These are phyloP conservation scores for Plasmodium malariae DNA, from an alignment of 169 alveolate species.

Conservation along the genomic window DNA sequence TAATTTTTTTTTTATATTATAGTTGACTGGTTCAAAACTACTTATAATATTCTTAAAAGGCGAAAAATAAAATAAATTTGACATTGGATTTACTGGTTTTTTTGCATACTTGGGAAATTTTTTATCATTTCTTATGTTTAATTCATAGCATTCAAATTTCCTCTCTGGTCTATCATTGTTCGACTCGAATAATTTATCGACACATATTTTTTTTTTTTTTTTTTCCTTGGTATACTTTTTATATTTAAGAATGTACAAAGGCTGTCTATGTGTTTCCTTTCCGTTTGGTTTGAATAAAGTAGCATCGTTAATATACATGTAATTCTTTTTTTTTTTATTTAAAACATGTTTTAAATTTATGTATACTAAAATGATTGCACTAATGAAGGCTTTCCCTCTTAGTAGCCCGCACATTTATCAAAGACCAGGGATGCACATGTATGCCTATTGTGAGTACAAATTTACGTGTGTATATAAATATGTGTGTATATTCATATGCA, in stretches of 20 bases:
- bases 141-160: slow-evolving; percentile 78
- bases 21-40: slow-evolving; percentile 72
- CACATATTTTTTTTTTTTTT: slow-evolving; percentile 15
- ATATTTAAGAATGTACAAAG: slow-evolving; percentile 12
- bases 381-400: neutral
- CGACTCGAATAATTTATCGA: slow-evolving; percentile 2
- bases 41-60: slow-evolving; percentile 83
- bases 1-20: slow-evolving; percentile 38
- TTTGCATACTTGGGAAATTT: slow-evolving; percentile 81
- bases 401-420: slow-evolving; percentile 11
- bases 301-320: neutral
- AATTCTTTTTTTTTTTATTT: neutral
- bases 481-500: neutral
- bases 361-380: slow-evolving; percentile 6
- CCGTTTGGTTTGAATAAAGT: neutral
- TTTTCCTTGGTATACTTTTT: slow-evolving; percentile 7
- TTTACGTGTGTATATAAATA: neutral
- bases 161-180: slow-evolving; percentile 77
- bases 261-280: slow-evolving; percentile 6
- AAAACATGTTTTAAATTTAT: neutral
- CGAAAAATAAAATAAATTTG: slow-evolving; percentile 79
- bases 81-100: slow-evolving; percentile 84
- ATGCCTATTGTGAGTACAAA: too few species aligned
- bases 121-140: slow-evolving; percentile 83
- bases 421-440: slow-evolving; percentile 18